A percentile compares a stretch with the other conserved stretches of the same genome.
Conservation (phyloP, 768 basidiomycete genomes). For the Tephrocybe sp. region DNA sequence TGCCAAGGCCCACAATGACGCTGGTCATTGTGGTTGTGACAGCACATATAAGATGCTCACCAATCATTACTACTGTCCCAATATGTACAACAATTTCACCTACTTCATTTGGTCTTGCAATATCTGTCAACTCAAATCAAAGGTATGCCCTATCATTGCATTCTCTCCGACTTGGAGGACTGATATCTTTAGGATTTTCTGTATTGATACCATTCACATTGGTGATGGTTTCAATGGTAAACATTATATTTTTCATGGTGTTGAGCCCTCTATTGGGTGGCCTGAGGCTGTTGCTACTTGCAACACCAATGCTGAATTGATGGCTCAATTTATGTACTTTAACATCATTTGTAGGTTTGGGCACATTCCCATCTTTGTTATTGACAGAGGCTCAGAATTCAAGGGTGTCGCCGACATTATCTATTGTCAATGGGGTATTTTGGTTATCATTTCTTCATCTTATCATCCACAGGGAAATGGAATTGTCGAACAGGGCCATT, state of each 20-base stretch:
- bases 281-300: slow-evolving; percentile 14
- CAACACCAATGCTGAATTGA: neutral
- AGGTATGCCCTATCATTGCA: slow-evolving; percentile 18
- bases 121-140: slow-evolving; percentile 27
- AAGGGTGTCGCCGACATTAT: slow-evolving; percentile 10
- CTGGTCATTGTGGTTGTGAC: slow-evolving; percentile 29
- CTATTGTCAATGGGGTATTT: slow-evolving; percentile 21
- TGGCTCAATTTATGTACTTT: slow-evolving; percentile 29
- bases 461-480: slow-evolving; percentile 21
- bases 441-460: slow-evolving; percentile 24
- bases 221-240: slow-evolving; percentile 16
- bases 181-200: slow-evolving; percentile 22
- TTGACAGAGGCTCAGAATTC: slow-evolving; percentile 24
- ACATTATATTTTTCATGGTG: slow-evolving; percentile 25
- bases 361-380: slow-evolving; percentile 14
- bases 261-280: slow-evolving; percentile 20
- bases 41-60: slow-evolving; percentile 18
- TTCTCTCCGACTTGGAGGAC: slow-evolving; percentile 18
- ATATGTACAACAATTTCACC: slow-evolving; percentile 27
- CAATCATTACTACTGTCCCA: slow-evolving; percentile 33
- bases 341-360: slow-evolving; percentile 16
- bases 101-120: slow-evolving; percentile 32
- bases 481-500: slow-evolving; percentile 27
- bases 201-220: slow-evolving; percentile 18
- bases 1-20: slow-evolving; percentile 24